Evolutionary conservation across 164 flowering plant species (phyloP), one percentile per base, ranked within the genome.

Genomic region (Liquidambar formosana): DNA sequence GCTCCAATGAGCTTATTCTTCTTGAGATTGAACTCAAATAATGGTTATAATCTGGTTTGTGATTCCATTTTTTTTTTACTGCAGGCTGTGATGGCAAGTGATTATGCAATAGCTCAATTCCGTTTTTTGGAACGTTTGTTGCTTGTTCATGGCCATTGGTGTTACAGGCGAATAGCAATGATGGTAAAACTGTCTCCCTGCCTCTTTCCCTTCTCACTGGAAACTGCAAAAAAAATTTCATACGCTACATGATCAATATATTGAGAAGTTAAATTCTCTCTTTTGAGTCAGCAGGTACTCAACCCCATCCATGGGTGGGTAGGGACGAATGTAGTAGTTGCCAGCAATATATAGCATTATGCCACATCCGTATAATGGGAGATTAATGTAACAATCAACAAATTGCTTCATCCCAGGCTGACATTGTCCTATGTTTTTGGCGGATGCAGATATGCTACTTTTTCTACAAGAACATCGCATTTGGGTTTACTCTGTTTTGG

Each of bases 131-230:
- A 89, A 67, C 88, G 90, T 10, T 65, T 93, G 68, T 78, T 93
- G 73, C 84, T 93, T 64, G 95, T 91, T 13, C 98, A 93, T 77
- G 97, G 98, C 45, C 97, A 93, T 75, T 93, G 97, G 97, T 93
- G 92, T 73, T 93, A 90, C 77, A 81, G 97, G 73, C 70, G 98
- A 75, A 88, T 93, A 62, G 44, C 93, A 21, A 74, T 82, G 88
- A 93, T 91, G 98, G 98, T 93, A 87, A 77, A 57, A 5, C 52
- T 57, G 45, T 22, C 10, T 59, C 45, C 63, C 26, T 6, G 26
- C 18, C 21, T 44, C 21, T 46, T 12, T 33, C 14, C 19, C 22
- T 18, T 26, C 53, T 54, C 6, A 18, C 19, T 18, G 33, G 10
- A 56, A 61, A 45, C 8, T 38, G 67, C 22, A 49, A 21, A n/a